Evolutionary conservation across 2,329 filamentous ascomycete genomes (phyloP), one percentile per base, ranked within the genome.

Genomic region (Aspergillus sp.): DNA sequence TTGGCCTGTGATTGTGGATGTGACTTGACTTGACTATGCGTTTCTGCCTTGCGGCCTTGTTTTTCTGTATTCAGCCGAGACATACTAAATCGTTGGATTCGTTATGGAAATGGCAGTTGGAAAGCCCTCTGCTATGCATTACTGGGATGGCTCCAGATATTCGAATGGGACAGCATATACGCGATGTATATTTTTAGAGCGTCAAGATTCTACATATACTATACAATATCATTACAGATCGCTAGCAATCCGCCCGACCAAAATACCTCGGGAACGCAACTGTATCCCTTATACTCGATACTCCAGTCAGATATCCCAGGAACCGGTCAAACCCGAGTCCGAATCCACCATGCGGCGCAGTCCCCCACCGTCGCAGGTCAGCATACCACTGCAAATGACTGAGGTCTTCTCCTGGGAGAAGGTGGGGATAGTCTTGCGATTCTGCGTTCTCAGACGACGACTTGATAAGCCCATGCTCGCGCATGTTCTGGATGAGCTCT

Each of bases 271-370:
- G 93, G 70, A 96, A 97, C 27, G 90, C 85, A 55, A 96, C 90
- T 23, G 92, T 85, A 73, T 97, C 93, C 70, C 91, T 85, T 68
- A 97, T 85, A 66, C 90, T 96, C 63, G 85, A 83, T 40, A 93
- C 86, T 9, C 92, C 92, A 33, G 89, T 85, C 55, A 97, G 80
- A 76, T 96, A 96, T 69, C 89, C 88, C 66, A 96, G 76, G 62
- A 96, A 82, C 55, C 93, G 85, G 79, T 97, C 93, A 70, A 96
- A 96, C 8, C 93, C 93, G 56, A 97, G 74, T 3, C 93, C 93
- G 71, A 96, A 97, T 1, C 93, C 93, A 43, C 93, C 93, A 68
- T 96, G 93, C 37, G 91, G 91, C 56, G 91, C 90, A 65, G 89
- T 93, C n/a, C 93, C 93, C 84, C 91, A 97, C 64, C 89, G 87